These are phyloP conservation scores for Dispira simplex DNA, from an alignment of 192 early-diverging fungal genomes.

Conservation along the genomic window DNA sequence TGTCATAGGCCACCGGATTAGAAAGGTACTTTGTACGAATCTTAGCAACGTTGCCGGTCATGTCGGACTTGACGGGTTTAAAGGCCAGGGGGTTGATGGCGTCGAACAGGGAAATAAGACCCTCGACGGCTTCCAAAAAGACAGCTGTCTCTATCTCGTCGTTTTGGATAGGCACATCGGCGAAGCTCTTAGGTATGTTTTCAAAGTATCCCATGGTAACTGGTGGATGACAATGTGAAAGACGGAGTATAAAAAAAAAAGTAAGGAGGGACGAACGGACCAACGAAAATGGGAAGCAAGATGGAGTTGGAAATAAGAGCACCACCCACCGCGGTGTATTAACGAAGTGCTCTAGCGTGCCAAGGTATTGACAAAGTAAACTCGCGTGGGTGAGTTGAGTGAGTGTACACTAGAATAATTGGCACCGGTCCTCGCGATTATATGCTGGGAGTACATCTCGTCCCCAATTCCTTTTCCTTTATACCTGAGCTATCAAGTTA, in stretches of 20 bases:
- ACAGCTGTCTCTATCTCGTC: slow-evolving; percentile 54
- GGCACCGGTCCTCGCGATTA: too few relatives aligned
- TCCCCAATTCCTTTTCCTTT: too few relatives aligned
- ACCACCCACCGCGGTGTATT: too few relatives aligned
- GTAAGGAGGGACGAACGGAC: neutral
- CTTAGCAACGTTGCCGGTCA: slow-evolving; percentile 74
- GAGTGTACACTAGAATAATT: too few relatives aligned
- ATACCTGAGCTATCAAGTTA: too few relatives aligned
- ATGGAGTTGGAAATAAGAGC: too few relatives aligned
- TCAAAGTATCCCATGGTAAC: slow-evolving; percentile 40
- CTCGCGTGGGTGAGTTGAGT: too few relatives aligned
- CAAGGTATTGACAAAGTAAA: too few relatives aligned
- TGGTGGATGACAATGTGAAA: neutral
- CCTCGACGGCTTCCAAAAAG: slow-evolving; percentile 67
- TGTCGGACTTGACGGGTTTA: slow-evolving; percentile 75
- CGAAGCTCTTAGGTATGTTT: slow-evolving; percentile 42
- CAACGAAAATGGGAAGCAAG: too few relatives aligned
- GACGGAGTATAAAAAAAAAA: neutral
- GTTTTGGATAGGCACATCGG: slow-evolving; percentile 42
- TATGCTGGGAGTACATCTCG: too few relatives aligned
- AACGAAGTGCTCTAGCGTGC: too few relatives aligned
- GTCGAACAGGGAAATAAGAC: slow-evolving; percentile 61
- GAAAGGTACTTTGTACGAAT: slow-evolving; percentile 52
- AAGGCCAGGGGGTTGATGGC: slow-evolving; percentile 59
- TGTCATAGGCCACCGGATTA: slow-evolving; percentile 50